Evolutionary conservation across 208 protist species (phyloP).

Genomic region (Leishmania aethiopica): DNA sequence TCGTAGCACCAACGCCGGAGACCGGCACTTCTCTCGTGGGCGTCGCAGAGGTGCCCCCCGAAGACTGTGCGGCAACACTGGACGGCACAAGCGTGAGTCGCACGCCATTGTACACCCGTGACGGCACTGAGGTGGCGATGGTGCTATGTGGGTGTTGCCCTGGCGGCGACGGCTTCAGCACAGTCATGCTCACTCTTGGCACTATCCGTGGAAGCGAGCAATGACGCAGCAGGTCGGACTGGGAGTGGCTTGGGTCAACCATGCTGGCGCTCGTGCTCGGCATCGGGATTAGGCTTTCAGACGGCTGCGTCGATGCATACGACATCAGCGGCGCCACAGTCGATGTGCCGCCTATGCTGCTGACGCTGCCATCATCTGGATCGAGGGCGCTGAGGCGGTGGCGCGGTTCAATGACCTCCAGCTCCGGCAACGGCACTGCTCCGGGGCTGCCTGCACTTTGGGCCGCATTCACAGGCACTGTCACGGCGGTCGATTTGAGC

Average conservation of each 20-base stretch:
- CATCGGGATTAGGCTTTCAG: slow-evolving; percentile 2
- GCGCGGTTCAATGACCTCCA: background rate
- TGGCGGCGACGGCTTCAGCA: background rate
- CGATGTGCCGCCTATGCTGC: background rate
- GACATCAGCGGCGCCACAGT: background rate
- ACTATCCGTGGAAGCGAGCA: slow-evolving; percentile 15
- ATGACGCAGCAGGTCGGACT: slow-evolving; percentile 10
- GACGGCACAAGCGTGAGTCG: background rate
- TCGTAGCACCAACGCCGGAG: background rate
- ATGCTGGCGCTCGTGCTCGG: background rate
- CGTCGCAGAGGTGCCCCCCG: background rate
- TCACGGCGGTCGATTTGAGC: background rate
- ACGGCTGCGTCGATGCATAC: background rate
- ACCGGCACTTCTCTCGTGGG: background rate
- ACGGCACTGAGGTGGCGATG: background rate
- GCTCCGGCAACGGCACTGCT: background rate
- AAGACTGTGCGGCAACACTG: background rate
- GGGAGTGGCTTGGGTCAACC: slow-evolving; percentile 11
- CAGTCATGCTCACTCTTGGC: background rate
- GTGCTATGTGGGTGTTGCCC: background rate
- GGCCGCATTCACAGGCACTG: background rate
- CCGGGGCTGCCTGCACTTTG: background rate
- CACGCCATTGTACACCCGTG: background rate
- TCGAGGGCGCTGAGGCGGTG: background rate
- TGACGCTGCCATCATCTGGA: background rate